These are phyloP conservation scores for Pleurotus pulmonarius DNA, from an alignment of 768 basidiomycete genomes.

Conservation along the genomic window DNA sequence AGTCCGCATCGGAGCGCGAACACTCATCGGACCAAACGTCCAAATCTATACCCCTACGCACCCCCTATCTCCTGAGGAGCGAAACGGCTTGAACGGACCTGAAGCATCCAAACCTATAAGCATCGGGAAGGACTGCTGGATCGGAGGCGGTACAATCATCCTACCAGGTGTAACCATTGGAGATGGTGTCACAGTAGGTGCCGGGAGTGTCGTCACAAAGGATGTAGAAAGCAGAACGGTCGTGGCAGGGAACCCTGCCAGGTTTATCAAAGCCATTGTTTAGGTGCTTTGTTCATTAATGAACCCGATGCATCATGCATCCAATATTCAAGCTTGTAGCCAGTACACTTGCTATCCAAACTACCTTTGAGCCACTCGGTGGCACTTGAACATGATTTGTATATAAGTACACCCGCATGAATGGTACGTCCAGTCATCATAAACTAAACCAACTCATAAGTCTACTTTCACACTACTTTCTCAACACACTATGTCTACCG, in stretches of 20 bases:
- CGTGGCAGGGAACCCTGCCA: constrained; percentile 3
- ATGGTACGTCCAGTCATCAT: no score
- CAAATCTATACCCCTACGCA: constrained; percentile 5
- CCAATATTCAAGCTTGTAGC: no score
- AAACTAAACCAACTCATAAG: no score
- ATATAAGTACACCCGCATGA: no score
- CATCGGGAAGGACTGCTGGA: constrained; percentile 10
- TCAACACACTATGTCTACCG: no score
- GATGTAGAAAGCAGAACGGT: constrained; percentile 5
- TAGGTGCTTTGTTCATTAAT: no score
- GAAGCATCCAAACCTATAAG: constrained; percentile 2
- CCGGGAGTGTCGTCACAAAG: constrained; percentile 9
- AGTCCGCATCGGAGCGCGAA: neutral
- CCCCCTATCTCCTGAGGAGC: constrained; percentile 1
- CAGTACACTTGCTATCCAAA: no score
- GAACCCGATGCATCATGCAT: no score
- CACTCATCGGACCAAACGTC: constrained; percentile 2
- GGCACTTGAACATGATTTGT: no score
- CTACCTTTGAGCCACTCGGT: no score
- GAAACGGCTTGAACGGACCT: neutral
- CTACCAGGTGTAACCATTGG: constrained; percentile 10
- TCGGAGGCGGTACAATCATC: constrained; percentile 5
- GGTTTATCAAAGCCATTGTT: neutral
- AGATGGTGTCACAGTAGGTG: constrained; percentile 9
- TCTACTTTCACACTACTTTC: no score